Base-by-base conservation (phyloP, 495 filamentous ascomycete genomes). In the Penicillium ochrochloron region DNA sequence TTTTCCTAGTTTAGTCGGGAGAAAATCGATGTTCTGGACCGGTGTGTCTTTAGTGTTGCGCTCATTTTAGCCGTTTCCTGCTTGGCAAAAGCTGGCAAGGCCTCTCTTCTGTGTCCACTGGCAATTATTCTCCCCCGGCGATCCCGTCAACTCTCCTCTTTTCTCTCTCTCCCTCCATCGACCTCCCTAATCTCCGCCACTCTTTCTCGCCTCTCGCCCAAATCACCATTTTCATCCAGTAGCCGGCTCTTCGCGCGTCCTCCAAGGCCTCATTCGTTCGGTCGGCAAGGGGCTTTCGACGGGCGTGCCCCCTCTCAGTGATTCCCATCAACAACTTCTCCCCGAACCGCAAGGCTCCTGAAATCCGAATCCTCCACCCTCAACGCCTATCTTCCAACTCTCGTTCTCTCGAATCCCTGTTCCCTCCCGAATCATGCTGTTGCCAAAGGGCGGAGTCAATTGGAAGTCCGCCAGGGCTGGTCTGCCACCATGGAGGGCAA, bases 391-490 rank as follows among this genome's bases (percentile, higher is more conserved):
- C 52, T 23, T 59, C 37, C 41, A 51, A 65, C 60, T 25, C 54
- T 59, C 58, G 19, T 58, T 33, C 31, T 3, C 5, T 51, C 33
- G 42, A 51, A 44, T 50, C 37, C 57, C 66, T 50, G 12, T 21
- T 31, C 31, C 48, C 5, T n/a, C 14, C 14, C 15, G 12, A 48
- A 56, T 21, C 12, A 92, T 92, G 89, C 81, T 96, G 76, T 84
- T 95, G 66, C 90, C 91, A 57, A 96, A 96, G 78, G 91, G 91
- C 76, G 92, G 91, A 77, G 85, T 96, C 73, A 95, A 84, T 75
- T 97, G 94, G 92, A 97, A 97, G 82, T 90, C 92, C 67, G 88
- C 96, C 59, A 89, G 84, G 78, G 84, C 91, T 67, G 84, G 88
- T 62, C 80, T 98, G 67, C 94, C 94, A 4, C 92, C 93, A 62